Evolutionary conservation across 257 asterid genomes (phyloP).

Genomic region (Ophiorrhiza pumila): DNA sequence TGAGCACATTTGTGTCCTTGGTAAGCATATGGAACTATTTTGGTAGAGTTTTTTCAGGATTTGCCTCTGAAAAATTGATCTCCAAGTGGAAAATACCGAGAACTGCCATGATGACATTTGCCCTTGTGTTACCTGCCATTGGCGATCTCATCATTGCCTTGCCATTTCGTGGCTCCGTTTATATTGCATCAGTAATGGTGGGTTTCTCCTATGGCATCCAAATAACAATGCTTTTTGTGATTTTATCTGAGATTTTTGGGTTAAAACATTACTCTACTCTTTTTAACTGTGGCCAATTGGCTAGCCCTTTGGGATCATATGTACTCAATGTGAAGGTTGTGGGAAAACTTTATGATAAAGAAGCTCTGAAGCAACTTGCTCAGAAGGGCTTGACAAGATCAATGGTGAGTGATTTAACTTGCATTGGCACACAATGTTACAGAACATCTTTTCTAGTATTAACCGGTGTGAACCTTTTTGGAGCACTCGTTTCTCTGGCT

Average conservation of each 20-base stretch:
- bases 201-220: conserved; percentile 34
- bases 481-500: conserved; percentile 26
- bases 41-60: conserved; percentile 24
- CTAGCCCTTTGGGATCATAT: conserved; percentile 37
- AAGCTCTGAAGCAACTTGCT: conserved; percentile 28
- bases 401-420: conserved; percentile 30
- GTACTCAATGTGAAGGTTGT: conserved; percentile 28
- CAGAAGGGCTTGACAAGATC: conserved; percentile 19
- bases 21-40: conserved; percentile 34
- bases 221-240: conserved; percentile 23
- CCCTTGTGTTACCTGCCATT: conserved; percentile 21
- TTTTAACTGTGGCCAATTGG: conserved; percentile 33
- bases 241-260: conserved; percentile 29
- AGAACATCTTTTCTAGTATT: conserved; percentile 21
- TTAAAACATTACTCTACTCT: conserved; percentile 29
- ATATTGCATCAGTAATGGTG: conserved; percentile 19
- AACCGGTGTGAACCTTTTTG: conserved; percentile 26
- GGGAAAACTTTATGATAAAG: conserved; percentile 31
- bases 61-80: conserved; percentile 21
- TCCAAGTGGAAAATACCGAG: conserved; percentile 26
- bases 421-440: conserved; percentile 33
- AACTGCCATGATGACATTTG: conserved; percentile 22
- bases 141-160: conserved; percentile 31
- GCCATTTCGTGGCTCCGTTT: conserved; percentile 21
- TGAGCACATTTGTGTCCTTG: conserved; percentile 31